Percentiles rank a stretch among this genome's conserved stretches.
These are phyloP conservation scores for Polyporus tsugae DNA, from an alignment of 1,284 basidiomycete genomes.

Conservation along the genomic window DNA sequence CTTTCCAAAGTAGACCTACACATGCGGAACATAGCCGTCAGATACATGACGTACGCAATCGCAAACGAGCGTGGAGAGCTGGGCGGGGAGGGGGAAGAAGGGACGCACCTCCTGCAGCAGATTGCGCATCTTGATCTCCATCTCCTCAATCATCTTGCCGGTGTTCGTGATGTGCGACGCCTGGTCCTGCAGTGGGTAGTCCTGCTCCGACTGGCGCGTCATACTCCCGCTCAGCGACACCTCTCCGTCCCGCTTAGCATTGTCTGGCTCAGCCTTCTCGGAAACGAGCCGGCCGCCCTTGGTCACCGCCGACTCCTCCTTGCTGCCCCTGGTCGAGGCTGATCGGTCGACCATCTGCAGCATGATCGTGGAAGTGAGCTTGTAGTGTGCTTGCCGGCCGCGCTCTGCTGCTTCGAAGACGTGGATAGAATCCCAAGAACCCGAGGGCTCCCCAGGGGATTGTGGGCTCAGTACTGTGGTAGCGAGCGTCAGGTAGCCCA, in stretches of 20 bases:
- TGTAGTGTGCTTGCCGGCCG: constrained; percentile 93
- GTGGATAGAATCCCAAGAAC: constrained; percentile 98
- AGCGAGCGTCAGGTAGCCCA: neutral
- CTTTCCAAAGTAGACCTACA: constrained; percentile 97
- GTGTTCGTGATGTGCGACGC: constrained; percentile 92
- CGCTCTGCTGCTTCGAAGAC: constrained; percentile 95
- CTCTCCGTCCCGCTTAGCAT: constrained; percentile 71
- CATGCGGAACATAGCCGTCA: neutral
- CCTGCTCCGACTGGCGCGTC: constrained; percentile 94
- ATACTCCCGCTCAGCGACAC: constrained; percentile 94
- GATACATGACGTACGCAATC: neutral
- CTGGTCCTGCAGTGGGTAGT: constrained; percentile 80
- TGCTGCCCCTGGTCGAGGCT: constrained; percentile 44
- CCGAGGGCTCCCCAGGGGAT: constrained; percentile 67
- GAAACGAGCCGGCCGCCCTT: constrained; percentile 40
- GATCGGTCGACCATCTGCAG: constrained; percentile 83
- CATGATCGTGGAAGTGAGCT: constrained; percentile 98
- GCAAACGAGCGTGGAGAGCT: neutral
- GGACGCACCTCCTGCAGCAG: constrained; percentile 81
- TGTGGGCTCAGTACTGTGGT: constrained; percentile 65
- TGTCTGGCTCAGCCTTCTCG: constrained; percentile 47
- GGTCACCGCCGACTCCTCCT: constrained; percentile 45
- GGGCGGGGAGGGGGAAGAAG: neutral
- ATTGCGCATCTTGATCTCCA: constrained; percentile 99
- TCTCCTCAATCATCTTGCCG: constrained; percentile 96